Evolutionary conservation across 2,329 filamentous ascomycete species (phyloP), one percentile per base, ranked within the genome.

Genomic region (Thermomyces lanuginosus): DNA sequence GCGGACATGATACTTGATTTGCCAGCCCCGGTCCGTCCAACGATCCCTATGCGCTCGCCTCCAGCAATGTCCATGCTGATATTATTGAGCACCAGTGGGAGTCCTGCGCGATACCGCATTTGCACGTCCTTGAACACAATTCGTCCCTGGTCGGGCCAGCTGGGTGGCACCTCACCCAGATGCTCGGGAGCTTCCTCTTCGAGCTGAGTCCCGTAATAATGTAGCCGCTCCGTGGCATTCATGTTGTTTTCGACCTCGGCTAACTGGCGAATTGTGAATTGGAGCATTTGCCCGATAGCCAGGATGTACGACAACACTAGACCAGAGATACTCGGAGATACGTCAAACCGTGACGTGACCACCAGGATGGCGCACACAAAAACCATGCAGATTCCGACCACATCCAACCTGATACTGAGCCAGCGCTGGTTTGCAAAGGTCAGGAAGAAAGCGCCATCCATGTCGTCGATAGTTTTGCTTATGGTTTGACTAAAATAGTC

Each of bases 181-280:
- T 84, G 78, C 2, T 84, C 62, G 0, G 84, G 81, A 0, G 86
- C 81, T 51, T 95, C 89, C 46, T 92, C 77, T 36, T 92, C 83
- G 4, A 98, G 67, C 39, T 80, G 56, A 1, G 71, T 81, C 29
- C 81, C 84, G 48, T 95, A 95, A 58, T 92, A 82, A 48, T 83
- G 73, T 17, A 95, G 63, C 26, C 89, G 76, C 55, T 95, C 86
- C 0, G 91, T 89, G 0, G 84, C 76, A 49, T 93, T 95, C 86
- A 95, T 95, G 46, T 84, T 82, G 55, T 93, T 95, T 53, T 95
- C 86, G 6, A 95, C 82, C 51, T 93, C 84, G 16, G 84, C 84
- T 5, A 92, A 64, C 54, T 93, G 84, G 11, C 84, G 71, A 14
- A 93, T 79, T 1, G 81, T 84, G 51, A 92, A 92, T 48, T 92